phyloP scores from a whole-genome alignment of 106 monocot genomes.

The Acanthochlamys bracteata region DNA sequence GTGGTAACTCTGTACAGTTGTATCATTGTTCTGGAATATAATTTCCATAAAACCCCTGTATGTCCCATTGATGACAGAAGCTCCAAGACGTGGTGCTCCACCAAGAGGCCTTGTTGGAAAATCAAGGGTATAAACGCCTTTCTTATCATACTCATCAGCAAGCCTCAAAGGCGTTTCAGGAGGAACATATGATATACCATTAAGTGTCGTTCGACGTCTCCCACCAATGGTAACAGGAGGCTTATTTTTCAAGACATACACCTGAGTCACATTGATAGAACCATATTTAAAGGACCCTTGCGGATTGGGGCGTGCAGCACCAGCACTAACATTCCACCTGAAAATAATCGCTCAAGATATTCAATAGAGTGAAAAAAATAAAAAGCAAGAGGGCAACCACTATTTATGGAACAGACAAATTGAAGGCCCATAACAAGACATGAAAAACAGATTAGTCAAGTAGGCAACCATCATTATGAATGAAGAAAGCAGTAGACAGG shows the following conservation, averaged over 20 bases:
- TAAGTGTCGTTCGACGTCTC: constrained; percentile 48
- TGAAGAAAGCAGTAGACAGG: too few relatives aligned
- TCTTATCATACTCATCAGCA: constrained; percentile 44
- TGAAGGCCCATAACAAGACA: too few relatives aligned
- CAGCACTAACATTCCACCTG: constrained; percentile 63
- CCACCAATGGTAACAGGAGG: constrained; percentile 47
- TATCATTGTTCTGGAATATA: constrained; percentile 77
- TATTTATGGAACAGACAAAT: too few relatives aligned
- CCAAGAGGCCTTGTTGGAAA: constrained; percentile 47
- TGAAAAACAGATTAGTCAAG: too few relatives aligned
- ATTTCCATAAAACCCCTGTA: constrained; percentile 82
- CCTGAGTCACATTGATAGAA: constrained; percentile 56
- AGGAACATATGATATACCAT: constrained; percentile 46
- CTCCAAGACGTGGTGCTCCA: constrained; percentile 29
- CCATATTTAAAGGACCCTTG: constrained; percentile 83
- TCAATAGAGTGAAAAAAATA: not conserved
- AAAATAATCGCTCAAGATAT: not conserved
- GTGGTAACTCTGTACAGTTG: constrained; percentile 61
- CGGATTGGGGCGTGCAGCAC: constrained; percentile 81
- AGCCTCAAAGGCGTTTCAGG: constrained; percentile 61
- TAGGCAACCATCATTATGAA: too few relatives aligned
- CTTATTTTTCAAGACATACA: constrained; percentile 50
- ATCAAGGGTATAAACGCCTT: constrained; percentile 57
- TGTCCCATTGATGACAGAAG: constrained; percentile 53
- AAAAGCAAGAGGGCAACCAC: too few relatives aligned